Evolutionary conservation across 2,329 filamentous ascomycete species (phyloP), one percentile per base, ranked within the genome.

Genomic region (Paecilomyces sp.): DNA sequence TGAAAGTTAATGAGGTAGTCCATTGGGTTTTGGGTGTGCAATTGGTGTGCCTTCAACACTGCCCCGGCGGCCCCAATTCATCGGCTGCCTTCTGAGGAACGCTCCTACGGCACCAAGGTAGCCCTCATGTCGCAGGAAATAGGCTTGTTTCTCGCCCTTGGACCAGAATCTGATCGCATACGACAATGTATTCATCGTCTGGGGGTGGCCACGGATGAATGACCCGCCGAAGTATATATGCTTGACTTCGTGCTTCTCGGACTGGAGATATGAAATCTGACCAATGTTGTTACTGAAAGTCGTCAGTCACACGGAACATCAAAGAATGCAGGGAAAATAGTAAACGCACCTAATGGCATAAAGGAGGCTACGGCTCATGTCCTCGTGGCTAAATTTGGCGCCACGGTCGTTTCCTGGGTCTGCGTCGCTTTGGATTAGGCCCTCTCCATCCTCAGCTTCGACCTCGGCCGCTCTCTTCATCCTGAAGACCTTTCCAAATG

Each of bases 141-240:
- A 97, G 0, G 94, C 94, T 76, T 97, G 91, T 76, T 96, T 97
- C 70, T 87, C 83, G 51, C 92, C 93, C 71, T 94, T 91, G 66
- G 89, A 92, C 94, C 94, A 99, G 77, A 97, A 99, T 67, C 91
- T 91, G 77, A 99, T 97, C 71, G 93, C 94, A 71, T 96, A 99
- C 58, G 89, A 92, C 9, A 99, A 81, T 0, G 94, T 97, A 75
- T 97, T 96, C 85, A 99, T 99, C 12, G 94, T 99, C 77, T 97
- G 94, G 15, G 90, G 87, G 74, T 99, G 94, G 50, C 94, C 94
- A 51, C 94, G 88, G 71, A 99, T 97, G 73, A 97, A 99, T 6
- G 90, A 94, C 25, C 94, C 94, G 24, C 94, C 94, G 75, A 99
- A 99, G 79, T 99, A 99, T 62, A 99, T 97, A 70, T 93, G 87